phyloP scores from a whole-genome alignment of 139 green algal genomes.

The Haematococcus sp. region DNA sequence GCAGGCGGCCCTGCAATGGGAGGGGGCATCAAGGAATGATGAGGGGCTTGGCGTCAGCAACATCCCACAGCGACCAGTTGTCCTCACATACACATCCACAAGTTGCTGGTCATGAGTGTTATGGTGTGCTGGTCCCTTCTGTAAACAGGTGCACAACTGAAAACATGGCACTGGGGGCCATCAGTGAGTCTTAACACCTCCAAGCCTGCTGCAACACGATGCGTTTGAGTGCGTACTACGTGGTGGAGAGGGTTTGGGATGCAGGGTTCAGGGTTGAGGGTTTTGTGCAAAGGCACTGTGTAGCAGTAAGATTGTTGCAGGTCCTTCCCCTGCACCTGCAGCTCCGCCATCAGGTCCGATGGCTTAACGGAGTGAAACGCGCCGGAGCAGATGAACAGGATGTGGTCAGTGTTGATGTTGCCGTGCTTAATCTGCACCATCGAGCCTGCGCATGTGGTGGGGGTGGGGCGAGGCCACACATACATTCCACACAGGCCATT shows the following conservation, averaged over 20 bases:
- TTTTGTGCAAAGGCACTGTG: too few species aligned
- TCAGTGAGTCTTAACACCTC: too few species aligned
- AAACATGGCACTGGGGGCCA: too few species aligned
- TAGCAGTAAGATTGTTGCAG: background rate
- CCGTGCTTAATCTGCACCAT: constrained; percentile 85
- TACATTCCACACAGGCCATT: too few species aligned
- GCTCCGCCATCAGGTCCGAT: constrained; percentile 60
- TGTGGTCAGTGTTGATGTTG: constrained; percentile 94
- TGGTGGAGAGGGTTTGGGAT: too few species aligned
- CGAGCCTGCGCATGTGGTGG: constrained; percentile 39
- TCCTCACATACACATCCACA: background rate
- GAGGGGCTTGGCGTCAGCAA: background rate
- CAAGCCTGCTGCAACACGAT: too few species aligned
- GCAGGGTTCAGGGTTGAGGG: too few species aligned
- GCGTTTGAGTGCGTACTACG: too few species aligned
- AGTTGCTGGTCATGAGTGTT: background rate
- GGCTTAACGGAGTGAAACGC: constrained; percentile 93
- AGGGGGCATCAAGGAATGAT: background rate
- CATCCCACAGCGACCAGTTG: background rate
- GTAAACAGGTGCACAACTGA: too few species aligned
- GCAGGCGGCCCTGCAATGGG: constrained; percentile 81
- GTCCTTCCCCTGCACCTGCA: constrained; percentile 32
- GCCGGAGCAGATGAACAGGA: constrained; percentile 92
- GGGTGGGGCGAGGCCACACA: background rate
- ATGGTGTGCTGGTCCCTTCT: too few species aligned